These are phyloP conservation scores for Penicillium decumbens DNA, from an alignment of 2,329 filamentous ascomycete genomes.

Conservation along the genomic window DNA sequence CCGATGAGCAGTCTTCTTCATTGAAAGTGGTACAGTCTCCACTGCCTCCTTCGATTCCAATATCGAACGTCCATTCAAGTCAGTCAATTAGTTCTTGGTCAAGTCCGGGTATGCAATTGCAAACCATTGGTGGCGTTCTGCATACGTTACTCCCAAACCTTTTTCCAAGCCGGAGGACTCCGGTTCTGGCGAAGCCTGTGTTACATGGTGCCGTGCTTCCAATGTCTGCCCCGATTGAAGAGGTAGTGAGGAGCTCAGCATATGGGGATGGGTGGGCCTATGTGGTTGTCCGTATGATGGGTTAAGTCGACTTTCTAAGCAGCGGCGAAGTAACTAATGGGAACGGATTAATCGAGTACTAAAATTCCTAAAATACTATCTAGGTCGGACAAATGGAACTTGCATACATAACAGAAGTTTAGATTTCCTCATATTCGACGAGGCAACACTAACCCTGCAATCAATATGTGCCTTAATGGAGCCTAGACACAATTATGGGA, in stretches of 20 bases:
- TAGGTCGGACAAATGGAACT: neutral
- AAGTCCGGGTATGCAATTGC: slow-evolving; percentile 46
- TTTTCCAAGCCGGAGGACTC: slow-evolving; percentile 81
- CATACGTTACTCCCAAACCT: slow-evolving; percentile 70
- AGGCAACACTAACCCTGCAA: neutral
- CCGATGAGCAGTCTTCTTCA: slow-evolving; percentile 47
- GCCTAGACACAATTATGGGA: neutral
- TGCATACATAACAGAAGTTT: neutral
- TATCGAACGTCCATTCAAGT: slow-evolving; percentile 24
- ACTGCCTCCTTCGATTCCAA: slow-evolving; percentile 51
- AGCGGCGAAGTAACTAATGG: too few relatives aligned
- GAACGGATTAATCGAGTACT: too few relatives aligned
- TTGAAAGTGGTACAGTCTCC: slow-evolving; percentile 72
- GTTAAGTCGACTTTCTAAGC: slow-evolving; percentile 24
- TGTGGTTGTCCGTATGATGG: slow-evolving; percentile 70
- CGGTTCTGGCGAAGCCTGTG: slow-evolving; percentile 76
- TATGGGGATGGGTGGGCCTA: slow-evolving; percentile 93
- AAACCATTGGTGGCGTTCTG: slow-evolving; percentile 72
- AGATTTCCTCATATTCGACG: neutral
- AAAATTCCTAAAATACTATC: neutral
- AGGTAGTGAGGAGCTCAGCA: slow-evolving; percentile 73
- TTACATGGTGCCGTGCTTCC: slow-evolving; percentile 82
- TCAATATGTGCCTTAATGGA: neutral
- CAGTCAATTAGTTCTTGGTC: slow-evolving; percentile 17
- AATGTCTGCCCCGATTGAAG: slow-evolving; percentile 72